Base-by-base conservation (phyloP, 2,329 filamentous ascomycete genomes). In the Exserohilum rostratum region DNA sequence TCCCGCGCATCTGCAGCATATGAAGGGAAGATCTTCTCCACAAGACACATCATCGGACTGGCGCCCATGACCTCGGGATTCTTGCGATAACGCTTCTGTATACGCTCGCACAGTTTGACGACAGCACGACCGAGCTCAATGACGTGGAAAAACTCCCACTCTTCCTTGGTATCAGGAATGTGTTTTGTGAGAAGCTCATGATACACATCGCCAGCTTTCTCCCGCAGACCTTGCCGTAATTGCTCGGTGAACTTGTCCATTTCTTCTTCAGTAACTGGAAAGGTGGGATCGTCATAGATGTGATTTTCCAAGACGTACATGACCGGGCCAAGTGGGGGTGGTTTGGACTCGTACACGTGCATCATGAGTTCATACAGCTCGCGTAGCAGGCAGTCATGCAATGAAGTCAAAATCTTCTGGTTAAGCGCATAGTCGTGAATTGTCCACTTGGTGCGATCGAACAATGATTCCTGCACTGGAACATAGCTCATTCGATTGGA, bases 71-170 rank as follows among this genome's bases (percentile, higher is more conserved):
- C 90, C 58, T 91, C 88, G 0, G 91, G 91, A 54, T 89, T 95
- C 66, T 90, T 93, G 66, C 87, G 87, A 76, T 96, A 99, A 44
- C 93, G 87, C 77, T 98, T 98, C 74, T 92, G 89, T 46, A 97
- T 96, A 71, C 89, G 90, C 67, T 96, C 88, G 60, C 90, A 91
- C 29, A 97, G 82, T 62, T 90, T 92, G 44, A 91, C 88, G 5
- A 98, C 91, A 0, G 87, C 86, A 71, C 95, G 91, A 13, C 93
- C 92, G 20, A 99, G 84, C 69, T 93, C 86, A 55, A 97, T 91
- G 52, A 98, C 89, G 74, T 98, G 91, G 59, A 85, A 89, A 72
- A 96, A 93, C 64, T 97, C 87, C 93, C 95, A 97, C 45, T 90
- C 84, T 61, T 92, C 87, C 64, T 91, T 88, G 50, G 88, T 85